Evolutionary conservation across 139 green algal genomes (phyloP), one percentile per base, ranked within the genome.

Genomic region (Auxenochlorella pyrenoidosa): DNA sequence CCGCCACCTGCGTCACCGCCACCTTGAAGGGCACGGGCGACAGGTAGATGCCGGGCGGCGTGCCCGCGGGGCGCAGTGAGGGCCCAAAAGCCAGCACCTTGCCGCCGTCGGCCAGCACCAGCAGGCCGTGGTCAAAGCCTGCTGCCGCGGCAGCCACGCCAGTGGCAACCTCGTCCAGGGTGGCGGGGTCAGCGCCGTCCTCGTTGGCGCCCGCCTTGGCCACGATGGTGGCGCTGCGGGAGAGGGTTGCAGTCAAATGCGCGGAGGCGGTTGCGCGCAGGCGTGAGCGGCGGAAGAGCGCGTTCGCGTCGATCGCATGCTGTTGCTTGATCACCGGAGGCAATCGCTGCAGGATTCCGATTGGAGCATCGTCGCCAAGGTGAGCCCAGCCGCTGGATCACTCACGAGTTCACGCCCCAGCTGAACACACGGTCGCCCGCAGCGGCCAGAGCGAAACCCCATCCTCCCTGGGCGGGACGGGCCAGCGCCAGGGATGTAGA

Each of bases 371-470:
- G n/a, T n/a, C 10, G 47, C 10, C 47, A 63, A 22, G 16, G 54
- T 63, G 54, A 8, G 18, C 15, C 16, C 13, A 24, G 18, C 15
- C 16, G 54, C 54, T 63, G 54, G 54, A 63, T 63, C 54, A 63
- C 30, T 65, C 26, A 63, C 54, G 54, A 63, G 66, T 89, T 91
- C 40, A 95, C 94, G 34, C 94, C 94, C 94, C 94, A 97, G 21
- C 89, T 90, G 88, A 88, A 94, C 34, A 97, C 81, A 30, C 82
- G 91, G 19, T 85, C 82, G 5, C 36, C 41, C 36, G 76, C 90
- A n/a, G 89, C n/a, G 10, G 89, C 90, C 36, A 87, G 40, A 1
- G 43, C 88, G 36, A 91, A 91, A 6, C 84, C 88, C 88, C 88
- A 91, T 1, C 88, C 88, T 12, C 88, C 88, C 1, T 75, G 30